Evolutionary conservation across 192 early-diverging fungal species (phyloP), one percentile per base, ranked within the genome.

Genomic region (Geosiphon pyriformis): DNA sequence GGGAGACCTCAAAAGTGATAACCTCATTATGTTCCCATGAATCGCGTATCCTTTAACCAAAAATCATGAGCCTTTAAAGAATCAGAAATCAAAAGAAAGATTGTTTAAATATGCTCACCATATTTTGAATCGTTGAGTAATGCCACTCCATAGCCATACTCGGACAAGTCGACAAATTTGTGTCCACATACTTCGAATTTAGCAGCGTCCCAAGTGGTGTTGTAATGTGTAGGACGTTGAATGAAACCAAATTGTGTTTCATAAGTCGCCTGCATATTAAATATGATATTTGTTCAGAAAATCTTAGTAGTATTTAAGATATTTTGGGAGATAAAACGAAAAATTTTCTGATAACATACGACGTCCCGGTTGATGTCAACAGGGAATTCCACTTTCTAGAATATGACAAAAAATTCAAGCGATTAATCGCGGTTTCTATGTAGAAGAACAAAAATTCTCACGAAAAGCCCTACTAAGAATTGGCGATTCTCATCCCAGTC

Each of bases 161-260:
- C 95, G 1, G 92, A 94, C n/a, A 94, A 78, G 57, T 99, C 97
- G 7, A 87, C 97, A 80, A 91, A 99, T 64, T 94, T 94, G 80
- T 99, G 97, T 0, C 86, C 95, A 67, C 93, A 94, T 1, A 97
- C 95, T 79, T 98, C 96, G 71, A 99, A 99, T 57, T 90, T 88
- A 2, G 92, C 92, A 62, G 88, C 79, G 48, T 93, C 94, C 86
- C 94, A 96, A 31, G 85, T 82, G 4, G 90, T 99, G 74, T 98
- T 99, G 80, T 83, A 93, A 52, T 97, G 96, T 20, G 97, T 97
- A 3, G 97, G 92, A 15, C 97, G 79, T 71, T 91, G 91, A 15
- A 97, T 76, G 20, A 84, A 87, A 8, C 96, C 96, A 79, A 91
- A 96, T 73, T 95, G 94, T 11, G 93, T 93, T 67, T 99, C 96